Conservation (phyloP, 495 filamentous ascomycete species). For the Hamigera avellanea region DNA sequence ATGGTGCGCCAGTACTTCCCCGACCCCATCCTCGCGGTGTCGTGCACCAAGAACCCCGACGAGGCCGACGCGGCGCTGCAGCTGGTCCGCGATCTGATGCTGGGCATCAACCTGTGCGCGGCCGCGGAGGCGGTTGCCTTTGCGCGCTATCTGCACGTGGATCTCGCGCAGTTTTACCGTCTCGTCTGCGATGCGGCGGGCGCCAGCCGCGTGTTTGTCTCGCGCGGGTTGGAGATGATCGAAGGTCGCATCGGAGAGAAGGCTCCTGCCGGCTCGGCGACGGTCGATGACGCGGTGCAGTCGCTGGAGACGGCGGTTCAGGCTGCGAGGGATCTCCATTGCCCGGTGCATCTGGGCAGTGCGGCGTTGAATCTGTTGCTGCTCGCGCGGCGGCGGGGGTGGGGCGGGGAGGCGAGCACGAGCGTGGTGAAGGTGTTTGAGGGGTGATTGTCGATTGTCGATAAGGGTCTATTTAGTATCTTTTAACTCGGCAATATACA, state of each 20-base stretch:
- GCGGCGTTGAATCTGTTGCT: constrained; percentile 26
- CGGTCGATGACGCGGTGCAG: constrained; percentile 43
- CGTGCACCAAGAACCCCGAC: constrained; percentile 12
- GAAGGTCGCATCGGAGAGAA: constrained; percentile 19
- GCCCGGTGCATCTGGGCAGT: constrained; percentile 31
- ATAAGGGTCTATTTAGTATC: neutral
- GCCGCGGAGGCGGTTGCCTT: constrained; percentile 58
- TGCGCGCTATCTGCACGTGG: constrained; percentile 48
- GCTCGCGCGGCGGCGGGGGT: constrained; percentile 22
- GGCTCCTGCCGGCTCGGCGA: constrained; percentile 16
- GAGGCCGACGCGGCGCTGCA: constrained; percentile 26
- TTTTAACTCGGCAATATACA: neutral
- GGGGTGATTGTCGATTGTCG: constrained; percentile 1
- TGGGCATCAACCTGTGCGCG: constrained; percentile 51
- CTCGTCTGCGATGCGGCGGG: constrained; percentile 64
- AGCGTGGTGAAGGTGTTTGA: constrained; percentile 28
- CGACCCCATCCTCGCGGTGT: constrained; percentile 26
- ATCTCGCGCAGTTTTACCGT: constrained; percentile 51
- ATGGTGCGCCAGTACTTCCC: constrained; percentile 49
- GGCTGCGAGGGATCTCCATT: constrained; percentile 41
- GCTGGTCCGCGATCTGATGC: constrained; percentile 48
- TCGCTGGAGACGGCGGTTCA: constrained; percentile 50
- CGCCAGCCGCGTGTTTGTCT: constrained; percentile 47
- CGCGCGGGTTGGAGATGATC: constrained; percentile 44
- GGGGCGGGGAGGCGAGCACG: constrained; percentile 18